phyloP scores from a whole-genome alignment of 2,329 filamentous ascomycete species.

The Diaporthe longicolla region DNA sequence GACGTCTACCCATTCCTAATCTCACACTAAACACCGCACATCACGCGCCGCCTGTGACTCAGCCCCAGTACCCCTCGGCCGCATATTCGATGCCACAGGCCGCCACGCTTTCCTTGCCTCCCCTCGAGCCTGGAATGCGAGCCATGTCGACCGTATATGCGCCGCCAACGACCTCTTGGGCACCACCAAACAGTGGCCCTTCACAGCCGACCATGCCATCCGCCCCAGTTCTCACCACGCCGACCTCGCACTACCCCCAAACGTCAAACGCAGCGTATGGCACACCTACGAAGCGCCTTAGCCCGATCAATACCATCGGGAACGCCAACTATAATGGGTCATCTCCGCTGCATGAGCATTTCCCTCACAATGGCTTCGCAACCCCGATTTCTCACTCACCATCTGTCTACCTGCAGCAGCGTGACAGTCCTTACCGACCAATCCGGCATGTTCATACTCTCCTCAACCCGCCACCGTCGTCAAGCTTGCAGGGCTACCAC shows the following conservation, averaged over 20 bases:
- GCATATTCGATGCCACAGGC: slow-evolving; percentile 52
- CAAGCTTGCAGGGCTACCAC: slow-evolving; percentile 82
- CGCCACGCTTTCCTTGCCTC: slow-evolving; percentile 69
- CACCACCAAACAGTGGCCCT: slow-evolving; percentile 52
- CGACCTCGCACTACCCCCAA: slow-evolving; percentile 46
- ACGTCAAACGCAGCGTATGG: slow-evolving; percentile 54
- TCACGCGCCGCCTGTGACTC: slow-evolving; percentile 43
- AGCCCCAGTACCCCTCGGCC: slow-evolving; percentile 52
- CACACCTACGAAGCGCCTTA: slow-evolving; percentile 68
- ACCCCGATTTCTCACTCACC: slow-evolving; percentile 85
- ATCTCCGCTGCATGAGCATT: slow-evolving; percentile 77
- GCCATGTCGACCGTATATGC: slow-evolving; percentile 85
- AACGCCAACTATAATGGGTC: slow-evolving; percentile 70
- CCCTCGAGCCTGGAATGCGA: slow-evolving; percentile 72
- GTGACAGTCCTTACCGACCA: slow-evolving; percentile 92
- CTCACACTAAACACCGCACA: slow-evolving; percentile 73
- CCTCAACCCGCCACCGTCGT: slow-evolving; percentile 87
- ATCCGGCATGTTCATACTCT: slow-evolving; percentile 91
- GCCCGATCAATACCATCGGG: slow-evolving; percentile 60
- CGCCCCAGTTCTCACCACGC: slow-evolving; percentile 51
- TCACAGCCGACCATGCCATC: slow-evolving; percentile 50
- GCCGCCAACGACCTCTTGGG: slow-evolving; percentile 60
- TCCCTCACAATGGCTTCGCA: slow-evolving; percentile 66
- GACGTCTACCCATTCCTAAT: slow-evolving; percentile 78
- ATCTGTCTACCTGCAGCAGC: slow-evolving; percentile 87